Evolutionary conservation across 2,329 filamentous ascomycete species (phyloP), one percentile per base, ranked within the genome.

Genomic region (Incumbomyces lentus): DNA sequence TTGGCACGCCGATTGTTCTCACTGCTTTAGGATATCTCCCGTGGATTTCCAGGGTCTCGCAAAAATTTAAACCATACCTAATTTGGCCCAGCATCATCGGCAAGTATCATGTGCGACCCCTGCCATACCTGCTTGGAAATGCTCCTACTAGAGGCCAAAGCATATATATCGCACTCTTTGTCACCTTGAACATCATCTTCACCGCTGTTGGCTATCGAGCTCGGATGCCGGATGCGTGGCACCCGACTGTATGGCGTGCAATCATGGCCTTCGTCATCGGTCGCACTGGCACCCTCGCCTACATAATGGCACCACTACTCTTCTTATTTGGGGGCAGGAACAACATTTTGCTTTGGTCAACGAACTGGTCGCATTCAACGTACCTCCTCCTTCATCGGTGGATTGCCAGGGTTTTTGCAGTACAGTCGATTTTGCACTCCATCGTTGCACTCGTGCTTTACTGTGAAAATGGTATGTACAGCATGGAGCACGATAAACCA

Each of bases 321-420:
- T 53, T 66, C 7, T 55, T 68, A 13, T 64, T 61, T 46, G 55
- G 60, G 0, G 52, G 60, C 2, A 61, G 64, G 2, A 68, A 68
- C 52, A 68, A 67, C 38, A 29, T 67, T 14, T 55, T 68, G 0
- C 52, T 68, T 1, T 63, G 58, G 58, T 16, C 66, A 2, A 67
- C 64, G 1, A 58, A 64, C 44, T 69, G 64, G 64, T 58, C 54
- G 8, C 58, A 64, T 41, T 58, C 61, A 2, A 66, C 64, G 0
- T 68, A 60, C 47, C 36, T 67, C 11, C 43, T 66, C 1, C 51
- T 68, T 1, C 65, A 68, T 42, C 60, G 63, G 1, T 62, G 62
- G 60, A 48, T 62, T 7, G 60, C 60, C 2, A 46, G 45, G 1
- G 49, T 62, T 17, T 53, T 51, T 19, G 46, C 51, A 13, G 19